Evolutionary conservation across 2,329 filamentous ascomycete genomes (phyloP), one percentile per base, ranked within the genome.

Genomic region (Akanthomyces uredinophilus): DNA sequence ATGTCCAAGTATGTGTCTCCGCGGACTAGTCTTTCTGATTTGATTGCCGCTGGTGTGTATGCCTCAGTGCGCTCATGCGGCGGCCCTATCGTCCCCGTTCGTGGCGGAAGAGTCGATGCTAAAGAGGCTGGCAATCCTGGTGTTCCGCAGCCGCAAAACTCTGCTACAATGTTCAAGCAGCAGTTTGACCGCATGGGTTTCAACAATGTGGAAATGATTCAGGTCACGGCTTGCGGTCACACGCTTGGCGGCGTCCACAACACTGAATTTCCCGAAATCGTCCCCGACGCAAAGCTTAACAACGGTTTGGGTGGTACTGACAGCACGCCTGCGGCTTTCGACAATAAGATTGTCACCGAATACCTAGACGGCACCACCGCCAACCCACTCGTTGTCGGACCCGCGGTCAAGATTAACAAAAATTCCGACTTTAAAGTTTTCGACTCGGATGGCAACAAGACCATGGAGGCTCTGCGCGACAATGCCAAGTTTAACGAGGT

Each of bases 111-210:
- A 37, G 72, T 78, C 5, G 85, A 88, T 72, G 84, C 84, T 7
- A 78, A 75, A 3, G 65, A 60, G 3, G 76, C 72, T 22, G 83
- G 83, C 7, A 69, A 71, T 2, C 67, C 73, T 1, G 83, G 83
- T 10, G 81, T 87, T 3, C 85, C 85, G 3, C 78, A 84, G 66
- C 83, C 84, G 0, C 78, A 86, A 66, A 85, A 87, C 67, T 77
- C 78, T 1, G 73, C 79, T 10, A 69, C 70, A 14, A 83, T 76
- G 1, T 86, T 87, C 67, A 68, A 73, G 57, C 78, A 80, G 56
- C 83, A 85, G 68, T 87, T 87, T 66, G 62, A 72, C 6, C 78
- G 84, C 55, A 83, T 86, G 77, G 85, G 85, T 6, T 87, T 87
- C 71, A 79, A 71, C 56, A 70, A 70, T 13, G 70, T 76, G 18